Percentiles rank a stretch among this genome's conserved stretches.
Conservation (phyloP, 202 grass and related monocot species). For the Carex arenaria region DNA sequence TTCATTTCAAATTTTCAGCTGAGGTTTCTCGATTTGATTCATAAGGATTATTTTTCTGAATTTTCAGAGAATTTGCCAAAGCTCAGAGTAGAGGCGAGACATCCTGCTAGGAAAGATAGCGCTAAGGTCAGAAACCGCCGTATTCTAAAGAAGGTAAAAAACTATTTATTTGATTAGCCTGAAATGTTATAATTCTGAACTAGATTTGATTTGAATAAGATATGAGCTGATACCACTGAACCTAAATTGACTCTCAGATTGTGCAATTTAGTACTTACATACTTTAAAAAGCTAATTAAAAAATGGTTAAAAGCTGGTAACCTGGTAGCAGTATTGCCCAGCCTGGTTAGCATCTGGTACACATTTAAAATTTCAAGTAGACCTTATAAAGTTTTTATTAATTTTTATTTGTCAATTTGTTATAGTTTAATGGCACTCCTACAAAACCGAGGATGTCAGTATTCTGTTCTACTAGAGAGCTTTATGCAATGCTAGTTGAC, state of each 20-base stretch:
- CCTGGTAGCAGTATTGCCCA: background rate
- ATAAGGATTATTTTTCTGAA: background rate
- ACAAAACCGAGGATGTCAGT: conserved; percentile 74
- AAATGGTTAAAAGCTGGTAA: background rate
- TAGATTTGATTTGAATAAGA: conserved; percentile 1
- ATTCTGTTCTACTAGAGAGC: conserved; percentile 80
- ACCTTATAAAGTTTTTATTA: background rate
- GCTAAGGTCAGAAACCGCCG: conserved; percentile 72
- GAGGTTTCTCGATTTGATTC: background rate
- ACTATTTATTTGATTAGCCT: background rate
- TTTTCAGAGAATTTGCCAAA: conserved; percentile 17
- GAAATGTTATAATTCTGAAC: background rate
- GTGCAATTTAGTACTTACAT: background rate
- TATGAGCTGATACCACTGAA: background rate
- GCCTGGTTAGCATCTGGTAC: background rate
- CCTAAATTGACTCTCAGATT: background rate
- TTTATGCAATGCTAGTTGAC: conserved; percentile 84
- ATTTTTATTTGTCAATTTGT: background rate
- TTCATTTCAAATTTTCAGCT: background rate
- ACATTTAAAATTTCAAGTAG: background rate
- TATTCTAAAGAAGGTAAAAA: conserved; percentile 58
- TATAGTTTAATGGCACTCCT: conserved; percentile 73
- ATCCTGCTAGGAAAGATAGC: conserved; percentile 51
- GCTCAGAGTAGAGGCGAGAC: conserved; percentile 56
- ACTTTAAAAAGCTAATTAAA: background rate